phyloP scores from a whole-genome alignment of 2,329 filamentous ascomycete genomes.

The Paecilomyces sp. region DNA sequence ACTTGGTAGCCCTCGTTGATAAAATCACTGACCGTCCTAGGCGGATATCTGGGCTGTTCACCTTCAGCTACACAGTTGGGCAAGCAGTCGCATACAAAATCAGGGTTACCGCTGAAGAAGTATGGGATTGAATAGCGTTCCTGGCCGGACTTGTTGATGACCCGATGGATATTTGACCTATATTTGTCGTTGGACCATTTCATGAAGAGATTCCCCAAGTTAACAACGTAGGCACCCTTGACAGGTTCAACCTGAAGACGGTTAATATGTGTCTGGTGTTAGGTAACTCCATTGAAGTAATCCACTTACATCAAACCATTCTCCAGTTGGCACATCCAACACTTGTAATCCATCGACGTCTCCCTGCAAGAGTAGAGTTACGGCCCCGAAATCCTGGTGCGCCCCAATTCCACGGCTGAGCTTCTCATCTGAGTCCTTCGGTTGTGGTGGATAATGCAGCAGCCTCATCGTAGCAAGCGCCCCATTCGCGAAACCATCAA shows the following conservation, averaged over 20 bases:
- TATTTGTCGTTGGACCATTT: slow-evolving; percentile 27
- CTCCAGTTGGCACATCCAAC: slow-evolving; percentile 11
- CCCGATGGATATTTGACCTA: slow-evolving; percentile 24
- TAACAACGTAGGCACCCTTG: slow-evolving; percentile 24
- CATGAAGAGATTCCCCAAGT: slow-evolving; percentile 37
- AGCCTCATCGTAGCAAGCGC: slow-evolving; percentile 36
- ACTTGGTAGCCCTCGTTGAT: slow-evolving; percentile 34
- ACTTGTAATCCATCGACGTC: slow-evolving; percentile 19
- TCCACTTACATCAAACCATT: slow-evolving; percentile 14
- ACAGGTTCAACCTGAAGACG: slow-evolving; percentile 11
- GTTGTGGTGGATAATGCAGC: slow-evolving; percentile 37
- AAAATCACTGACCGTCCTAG: slow-evolving; percentile 27
- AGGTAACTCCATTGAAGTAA: not conserved
- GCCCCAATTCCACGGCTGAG: slow-evolving; percentile 27
- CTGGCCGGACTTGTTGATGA: slow-evolving; percentile 23
- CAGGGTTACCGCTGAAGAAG: slow-evolving; percentile 27
- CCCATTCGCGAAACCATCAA: slow-evolving; percentile 26
- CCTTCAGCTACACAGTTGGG: not conserved
- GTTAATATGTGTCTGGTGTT: not conserved
- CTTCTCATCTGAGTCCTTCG: slow-evolving; percentile 23
- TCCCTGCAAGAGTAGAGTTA: slow-evolving; percentile 25
- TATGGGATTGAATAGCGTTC: slow-evolving; percentile 29
- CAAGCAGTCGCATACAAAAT: not conserved
- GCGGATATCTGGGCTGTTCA: not conserved
- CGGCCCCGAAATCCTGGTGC: slow-evolving; percentile 25